phyloP scores from a whole-genome alignment of 78 protist genomes.

The Blattamonas nauphoetae region DNA sequence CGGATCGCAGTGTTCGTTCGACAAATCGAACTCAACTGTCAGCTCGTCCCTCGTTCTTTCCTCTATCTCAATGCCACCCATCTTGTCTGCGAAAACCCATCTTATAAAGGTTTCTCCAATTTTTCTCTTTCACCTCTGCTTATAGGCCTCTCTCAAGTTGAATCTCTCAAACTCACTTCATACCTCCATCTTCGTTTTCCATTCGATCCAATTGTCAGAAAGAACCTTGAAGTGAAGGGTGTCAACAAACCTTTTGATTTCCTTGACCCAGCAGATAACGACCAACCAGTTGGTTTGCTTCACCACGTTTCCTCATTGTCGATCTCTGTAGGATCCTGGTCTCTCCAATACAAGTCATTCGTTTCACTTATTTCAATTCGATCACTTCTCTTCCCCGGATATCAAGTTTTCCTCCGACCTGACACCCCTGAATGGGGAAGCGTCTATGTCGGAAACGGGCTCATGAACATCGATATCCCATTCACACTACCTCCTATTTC shows the following conservation, averaged over 20 bases:
- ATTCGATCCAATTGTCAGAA: not conserved
- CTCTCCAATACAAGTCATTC: not conserved
- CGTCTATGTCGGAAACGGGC: not conserved
- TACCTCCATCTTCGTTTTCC: not conserved
- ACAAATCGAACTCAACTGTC: not conserved
- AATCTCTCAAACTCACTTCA: not conserved
- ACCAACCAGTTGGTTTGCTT: not conserved
- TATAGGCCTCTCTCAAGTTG: not conserved
- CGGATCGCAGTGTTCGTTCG: not conserved
- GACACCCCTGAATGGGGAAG: not conserved
- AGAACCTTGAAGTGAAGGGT: not conserved
- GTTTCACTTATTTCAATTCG: not conserved
- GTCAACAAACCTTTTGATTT: not conserved
- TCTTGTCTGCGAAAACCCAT: not conserved
- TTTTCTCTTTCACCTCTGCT: too few relatives aligned
- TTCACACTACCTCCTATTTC: not conserved
- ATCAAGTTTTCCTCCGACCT: not conserved
- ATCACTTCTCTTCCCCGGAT: not conserved
- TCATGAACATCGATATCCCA: not conserved
- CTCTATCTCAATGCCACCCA: not conserved
- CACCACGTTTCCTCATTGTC: too few relatives aligned
- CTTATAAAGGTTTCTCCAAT: not conserved
- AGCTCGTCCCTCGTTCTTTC: not conserved
- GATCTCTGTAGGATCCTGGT: not conserved
- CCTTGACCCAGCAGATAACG: not conserved